Conservation (phyloP, 306 rosid species). For the Alnus rubra region DNA sequence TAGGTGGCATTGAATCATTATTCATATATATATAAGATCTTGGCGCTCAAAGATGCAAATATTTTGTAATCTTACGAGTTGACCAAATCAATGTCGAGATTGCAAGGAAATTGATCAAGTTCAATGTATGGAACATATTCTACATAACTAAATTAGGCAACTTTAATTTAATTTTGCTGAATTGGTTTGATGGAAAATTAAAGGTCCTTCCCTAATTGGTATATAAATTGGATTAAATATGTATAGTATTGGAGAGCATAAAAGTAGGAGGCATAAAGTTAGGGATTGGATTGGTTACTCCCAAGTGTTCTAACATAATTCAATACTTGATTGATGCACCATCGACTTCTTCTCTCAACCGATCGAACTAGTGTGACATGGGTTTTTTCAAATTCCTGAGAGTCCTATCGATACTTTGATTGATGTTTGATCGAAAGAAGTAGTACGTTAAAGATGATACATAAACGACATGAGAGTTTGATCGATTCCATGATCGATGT, state of each 20-base stretch:
- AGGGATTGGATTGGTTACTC: background rate
- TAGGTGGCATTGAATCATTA: too few relatives aligned
- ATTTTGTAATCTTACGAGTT: background rate
- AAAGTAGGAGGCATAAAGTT: background rate
- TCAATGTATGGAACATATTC: background rate
- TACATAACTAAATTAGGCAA: background rate
- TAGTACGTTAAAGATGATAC: too few relatives aligned
- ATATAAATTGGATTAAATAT: background rate
- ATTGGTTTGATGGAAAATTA: background rate
- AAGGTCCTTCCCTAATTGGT: background rate
- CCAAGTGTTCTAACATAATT: too few relatives aligned
- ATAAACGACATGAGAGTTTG: too few relatives aligned
- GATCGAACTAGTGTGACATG: too few relatives aligned
- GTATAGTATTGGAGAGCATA: background rate
- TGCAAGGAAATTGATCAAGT: background rate
- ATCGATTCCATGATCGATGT: too few relatives aligned
- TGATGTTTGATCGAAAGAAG: too few relatives aligned
- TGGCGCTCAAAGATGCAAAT: background rate
- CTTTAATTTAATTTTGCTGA: background rate
- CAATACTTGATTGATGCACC: too few relatives aligned
- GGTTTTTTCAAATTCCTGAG: too few relatives aligned
- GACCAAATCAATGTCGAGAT: background rate
- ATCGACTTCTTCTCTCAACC: too few relatives aligned
- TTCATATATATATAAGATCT: too few relatives aligned
- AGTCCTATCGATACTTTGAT: too few relatives aligned